Base-by-base conservation (phyloP, 2,329 filamentous ascomycete genomes). In the Aspergillus udagawae region DNA sequence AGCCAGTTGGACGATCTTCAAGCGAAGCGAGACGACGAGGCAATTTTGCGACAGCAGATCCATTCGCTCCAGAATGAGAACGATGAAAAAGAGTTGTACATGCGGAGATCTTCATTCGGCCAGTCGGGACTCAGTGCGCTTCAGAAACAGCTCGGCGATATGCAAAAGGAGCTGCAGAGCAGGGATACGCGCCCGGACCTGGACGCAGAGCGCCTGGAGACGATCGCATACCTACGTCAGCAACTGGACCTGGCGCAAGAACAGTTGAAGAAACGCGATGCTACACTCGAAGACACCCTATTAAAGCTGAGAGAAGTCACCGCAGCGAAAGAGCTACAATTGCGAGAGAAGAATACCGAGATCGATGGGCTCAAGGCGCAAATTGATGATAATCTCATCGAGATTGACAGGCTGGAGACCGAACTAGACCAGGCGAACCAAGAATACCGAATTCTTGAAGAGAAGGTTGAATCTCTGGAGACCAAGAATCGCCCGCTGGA, bases 311-410 rank as follows among this genome's bases (percentile, higher is more conserved):
- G 68, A 54, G 73, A 75, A 51, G 60, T 71, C 17, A 70, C 68
- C 0, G 55, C 65, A 5, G 63, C 62, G 7, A 74, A 69, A 54
- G 71, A 76, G 47, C 55, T 58, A n/a, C 69, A 74, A 32, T 58
- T 75, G 3, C 68, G 64, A 5, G 67, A 75, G 58, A 73, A 73
- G 42, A 69, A 72, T 49, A 58, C 65, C 0, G 73, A 75, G 52
- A 72, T 76, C 49, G 73, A 75, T 35, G 63, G 65, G 3, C 65
- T 77, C 27, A 72, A 69, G 48, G 64, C 65, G 2, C 68, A 75
- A 21, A 64, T 74, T 20, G 70, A 73, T 27, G 66, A 72, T 10
- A 69, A 72, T 14, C 64, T 64, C 6, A 60, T 73, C 5, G 70
- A 76, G 45, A 70, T 71, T 20, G 70, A 73, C 41, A 71, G 67